Base-by-base conservation (phyloP, 306 rosid species). In the Gleditsia sinensis region DNA sequence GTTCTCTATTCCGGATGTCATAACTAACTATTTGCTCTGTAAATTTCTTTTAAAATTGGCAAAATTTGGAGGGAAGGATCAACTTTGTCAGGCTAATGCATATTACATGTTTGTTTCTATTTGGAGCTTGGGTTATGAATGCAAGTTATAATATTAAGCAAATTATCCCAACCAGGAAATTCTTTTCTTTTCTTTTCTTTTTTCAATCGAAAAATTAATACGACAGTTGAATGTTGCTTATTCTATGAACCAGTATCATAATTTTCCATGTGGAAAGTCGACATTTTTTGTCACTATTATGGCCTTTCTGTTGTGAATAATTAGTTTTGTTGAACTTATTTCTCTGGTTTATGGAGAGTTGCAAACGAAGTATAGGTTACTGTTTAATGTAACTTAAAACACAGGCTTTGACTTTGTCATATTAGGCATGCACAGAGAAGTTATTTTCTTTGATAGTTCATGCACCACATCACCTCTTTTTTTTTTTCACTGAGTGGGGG, bases 41-140 rank as follows among this genome's bases (percentile, higher is more conserved):
- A 12, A 0, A 14, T 6, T 27, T 0, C 2, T 1, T 56, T 27
- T 28, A 2, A 10, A 12, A n/a, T 53, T 21, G 49, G 9, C 27
- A 12, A 32, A 21, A 32, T n/a, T 46, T 60, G n/a, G 14, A 16
- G 27, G 19, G 30, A 33, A 24, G 45, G 39, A 28, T 28, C 40
- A 13, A 32, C 14, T 40, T 40, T 42, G 24, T 28, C 17, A 10
- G 40, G 36, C 16, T 23, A 36, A 23, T 21, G 63, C 83, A 12
- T 45, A 51, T 37, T 67, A 64, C 58, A 0, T 71, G 61, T 49
- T 75, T 66, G 76, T n/a, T 81, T 66, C 7, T 12, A n/a, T 27
- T 17, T 14, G 34, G 1, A 25, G 55, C 12, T 53, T 10, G 1
- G 7, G 21, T 58, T 19, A 0, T 71, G 12, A 39, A 40, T 32